phyloP scores from a whole-genome alignment of 2,329 filamentous ascomycete genomes.

The Calonectria pseudoreteaudii region DNA sequence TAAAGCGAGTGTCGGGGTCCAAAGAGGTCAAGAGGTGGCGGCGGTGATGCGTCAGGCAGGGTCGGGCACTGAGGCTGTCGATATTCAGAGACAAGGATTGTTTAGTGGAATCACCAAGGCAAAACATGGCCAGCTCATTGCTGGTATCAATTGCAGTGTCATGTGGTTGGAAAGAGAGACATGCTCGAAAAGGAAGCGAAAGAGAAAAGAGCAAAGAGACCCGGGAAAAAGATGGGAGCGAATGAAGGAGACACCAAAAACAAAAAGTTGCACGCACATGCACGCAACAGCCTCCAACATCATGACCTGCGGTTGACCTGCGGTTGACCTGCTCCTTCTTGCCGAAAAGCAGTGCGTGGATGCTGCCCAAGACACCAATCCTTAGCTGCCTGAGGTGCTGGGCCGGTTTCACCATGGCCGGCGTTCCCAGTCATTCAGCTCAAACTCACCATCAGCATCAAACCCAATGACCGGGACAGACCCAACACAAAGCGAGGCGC shows the following conservation, averaged over 20 bases:
- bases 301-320: neutral
- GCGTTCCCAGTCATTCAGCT: neutral
- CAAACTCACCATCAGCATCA: neutral
- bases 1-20: slow-evolving; percentile 32
- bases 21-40: slow-evolving; percentile 34
- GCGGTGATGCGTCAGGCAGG: slow-evolving; percentile 46
- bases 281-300: neutral
- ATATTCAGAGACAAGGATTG: slow-evolving; percentile 20
- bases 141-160: slow-evolving; percentile 28
- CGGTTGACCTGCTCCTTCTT: slow-evolving; percentile 9
- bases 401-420: neutral
- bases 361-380: neutral
- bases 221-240: neutral
- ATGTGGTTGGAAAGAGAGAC: slow-evolving; percentile 22
- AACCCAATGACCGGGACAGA: neutral
- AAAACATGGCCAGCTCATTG: slow-evolving; percentile 19
- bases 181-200: slow-evolving; percentile 18
- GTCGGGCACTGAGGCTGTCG: slow-evolving; percentile 40
- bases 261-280: neutral
- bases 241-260: neutral
- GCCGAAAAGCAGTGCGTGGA: neutral
- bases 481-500: neutral
- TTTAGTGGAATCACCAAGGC: slow-evolving; percentile 13
- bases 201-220: slow-evolving; percentile 11
- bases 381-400: neutral